A percentile compares a stretch with the other conserved stretches of the same genome.
These are phyloP conservation scores for Aureobasidium sp. DNA, from an alignment of 2,329 filamentous ascomycete species.

Conservation along the genomic window DNA sequence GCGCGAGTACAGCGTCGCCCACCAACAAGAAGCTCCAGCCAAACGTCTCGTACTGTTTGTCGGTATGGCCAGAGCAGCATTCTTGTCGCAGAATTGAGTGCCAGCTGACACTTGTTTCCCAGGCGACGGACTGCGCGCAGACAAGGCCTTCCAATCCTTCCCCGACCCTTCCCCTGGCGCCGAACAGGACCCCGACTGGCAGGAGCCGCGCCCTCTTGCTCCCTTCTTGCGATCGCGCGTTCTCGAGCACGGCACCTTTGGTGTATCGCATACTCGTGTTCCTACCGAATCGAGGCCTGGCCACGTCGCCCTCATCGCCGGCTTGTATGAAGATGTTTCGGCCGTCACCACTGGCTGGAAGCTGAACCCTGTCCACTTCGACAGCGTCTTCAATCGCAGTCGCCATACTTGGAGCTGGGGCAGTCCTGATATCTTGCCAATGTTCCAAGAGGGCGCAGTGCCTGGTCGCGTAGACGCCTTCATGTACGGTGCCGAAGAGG, in stretches of 20 bases:
- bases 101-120: conserved; percentile 5
- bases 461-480: conserved; percentile 82
- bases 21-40: conserved; percentile 69
- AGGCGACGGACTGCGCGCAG: conserved; percentile 87
- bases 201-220: conserved; percentile 74
- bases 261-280: conserved; percentile 92
- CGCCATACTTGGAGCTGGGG: conserved; percentile 99
- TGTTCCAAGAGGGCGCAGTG: conserved; percentile 92
- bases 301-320: conserved; percentile 93
- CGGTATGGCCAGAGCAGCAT: conserved; percentile 44
- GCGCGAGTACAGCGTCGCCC: conserved; percentile 68
- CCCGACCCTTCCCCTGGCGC: conserved; percentile 68
- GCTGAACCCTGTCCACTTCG: conserved; percentile 94
- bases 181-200: conserved; percentile 52
- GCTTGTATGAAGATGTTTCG: conserved; percentile 95
- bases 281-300: conserved; percentile 94
- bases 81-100: neutral
- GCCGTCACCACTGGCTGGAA: conserved; percentile 98
- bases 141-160: conserved; percentile 94
- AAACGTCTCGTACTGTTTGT: conserved; percentile 90
- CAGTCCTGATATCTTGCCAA: conserved; percentile 91
- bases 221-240: conserved; percentile 88
- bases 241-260: conserved; percentile 86
- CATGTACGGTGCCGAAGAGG: conserved; percentile 73
- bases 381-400: conserved; percentile 96